These are phyloP conservation scores for Scheffersomyces lignicola DNA, from an alignment of 1,139 yeast genomes.

Conservation along the genomic window DNA sequence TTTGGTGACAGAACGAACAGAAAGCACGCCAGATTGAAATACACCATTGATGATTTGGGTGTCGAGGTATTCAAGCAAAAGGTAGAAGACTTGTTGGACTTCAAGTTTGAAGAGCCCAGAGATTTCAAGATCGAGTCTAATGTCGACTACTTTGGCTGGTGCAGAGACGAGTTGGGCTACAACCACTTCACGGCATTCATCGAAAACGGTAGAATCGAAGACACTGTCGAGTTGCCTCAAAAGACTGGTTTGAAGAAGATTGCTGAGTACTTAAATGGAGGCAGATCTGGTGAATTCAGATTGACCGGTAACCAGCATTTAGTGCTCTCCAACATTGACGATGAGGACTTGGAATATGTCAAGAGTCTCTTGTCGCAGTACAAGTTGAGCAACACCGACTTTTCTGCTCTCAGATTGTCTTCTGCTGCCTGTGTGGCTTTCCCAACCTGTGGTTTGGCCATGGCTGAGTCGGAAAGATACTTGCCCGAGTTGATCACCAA, in stretches of 20 bases:
- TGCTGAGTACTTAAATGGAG: conserved; percentile 59
- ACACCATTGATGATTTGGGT: conserved; percentile 91
- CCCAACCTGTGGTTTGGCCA: conserved; percentile 98
- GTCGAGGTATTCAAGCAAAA: conserved; percentile 75
- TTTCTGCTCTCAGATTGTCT: conserved; percentile 81
- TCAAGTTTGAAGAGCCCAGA: conserved; percentile 66
- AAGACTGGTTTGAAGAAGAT: conserved; percentile 81
- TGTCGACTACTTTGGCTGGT: conserved; percentile 93
- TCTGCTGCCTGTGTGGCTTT: conserved; percentile 98
- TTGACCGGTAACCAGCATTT: conserved; percentile 96
- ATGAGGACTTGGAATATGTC: conserved; percentile 61
- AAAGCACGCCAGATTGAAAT: conserved; percentile 97
- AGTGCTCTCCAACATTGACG: conserved; percentile 69
- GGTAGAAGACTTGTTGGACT: conserved; percentile 84
- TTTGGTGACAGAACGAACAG: conserved; percentile 94
- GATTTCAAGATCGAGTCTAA: conserved; percentile 81
- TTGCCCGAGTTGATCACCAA: conserved; percentile 80
- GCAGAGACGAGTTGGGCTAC: conserved; percentile 79
- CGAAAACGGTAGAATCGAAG: conserved; percentile 96
- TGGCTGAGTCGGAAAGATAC: conserved; percentile 98
- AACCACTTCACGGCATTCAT: conserved; percentile 93
- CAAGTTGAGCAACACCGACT: conserved; percentile 81
- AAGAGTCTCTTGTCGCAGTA: conserved; percentile 67
- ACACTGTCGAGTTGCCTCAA: conserved; percentile 86
- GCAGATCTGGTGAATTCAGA: conserved; percentile 76